A percentile compares a stretch with the other conserved stretches of the same genome.
Conservation (phyloP, 75 land plant species). For the Selaginella moellendorffii region DNA sequence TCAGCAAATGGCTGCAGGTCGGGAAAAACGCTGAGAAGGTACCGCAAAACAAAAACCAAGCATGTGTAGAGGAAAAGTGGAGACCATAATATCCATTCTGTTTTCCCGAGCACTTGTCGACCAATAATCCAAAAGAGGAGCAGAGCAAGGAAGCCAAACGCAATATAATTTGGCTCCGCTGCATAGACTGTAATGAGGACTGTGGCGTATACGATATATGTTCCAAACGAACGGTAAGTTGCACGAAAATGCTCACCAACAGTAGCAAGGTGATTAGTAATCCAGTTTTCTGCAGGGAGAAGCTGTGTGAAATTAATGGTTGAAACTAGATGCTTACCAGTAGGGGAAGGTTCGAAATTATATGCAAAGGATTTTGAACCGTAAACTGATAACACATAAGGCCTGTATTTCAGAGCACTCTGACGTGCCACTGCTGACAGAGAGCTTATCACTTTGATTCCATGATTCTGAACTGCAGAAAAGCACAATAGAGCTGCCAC, state of each 20-base stretch:
- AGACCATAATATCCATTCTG: constrained; percentile 61
- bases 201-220: constrained; percentile 67
- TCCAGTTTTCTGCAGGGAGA: constrained; percentile 48
- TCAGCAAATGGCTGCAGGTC: constrained; percentile 36
- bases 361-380: constrained; percentile 31
- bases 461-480: constrained; percentile 83
- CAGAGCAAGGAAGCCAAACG: constrained; percentile 76
- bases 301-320: not conserved
- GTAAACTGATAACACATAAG: constrained; percentile 71
- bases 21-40: constrained; percentile 54
- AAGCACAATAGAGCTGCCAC: constrained; percentile 62
- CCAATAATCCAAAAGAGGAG: constrained; percentile 90
- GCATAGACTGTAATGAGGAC: constrained; percentile 62
- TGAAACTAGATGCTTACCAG: too few relatives aligned
- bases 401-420: constrained; percentile 65
- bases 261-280: constrained; percentile 48
- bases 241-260: constrained; percentile 45
- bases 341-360: not conserved
- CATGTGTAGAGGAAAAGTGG: constrained; percentile 66
- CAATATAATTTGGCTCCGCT: constrained; percentile 63
- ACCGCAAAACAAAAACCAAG: constrained; percentile 44
- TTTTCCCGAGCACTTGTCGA: constrained; percentile 62
- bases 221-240: constrained; percentile 75
- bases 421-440: constrained; percentile 61
- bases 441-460: constrained; percentile 63